phyloP scores from a whole-genome alignment of 169 alveolate genomes.

The Plasmodium knowlesi region DNA sequence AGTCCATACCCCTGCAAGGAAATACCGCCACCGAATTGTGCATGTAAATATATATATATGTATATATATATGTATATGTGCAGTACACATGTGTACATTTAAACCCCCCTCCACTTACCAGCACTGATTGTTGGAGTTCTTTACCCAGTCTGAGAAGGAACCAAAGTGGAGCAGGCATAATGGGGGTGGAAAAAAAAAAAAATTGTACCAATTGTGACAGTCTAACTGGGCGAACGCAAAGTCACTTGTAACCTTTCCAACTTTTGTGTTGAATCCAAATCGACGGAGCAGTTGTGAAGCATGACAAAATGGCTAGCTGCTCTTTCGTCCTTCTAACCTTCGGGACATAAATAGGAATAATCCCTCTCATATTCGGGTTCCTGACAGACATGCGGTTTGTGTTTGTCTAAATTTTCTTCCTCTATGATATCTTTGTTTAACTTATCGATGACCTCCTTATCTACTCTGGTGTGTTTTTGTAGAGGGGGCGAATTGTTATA shows the following conservation, averaged over 20 bases:
- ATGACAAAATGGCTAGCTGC: not conserved
- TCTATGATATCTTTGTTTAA: conserved; percentile 44
- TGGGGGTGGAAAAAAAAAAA: not conserved
- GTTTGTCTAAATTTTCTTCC: conserved; percentile 47
- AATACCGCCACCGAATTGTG: not conserved
- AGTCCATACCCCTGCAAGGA: conserved; percentile 33
- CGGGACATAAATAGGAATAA: conserved; percentile 59
- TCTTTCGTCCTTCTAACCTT: conserved; percentile 14
- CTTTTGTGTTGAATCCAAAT: not conserved
- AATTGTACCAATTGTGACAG: not conserved
- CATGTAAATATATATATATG: not conserved
- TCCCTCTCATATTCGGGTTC: conserved; percentile 60
- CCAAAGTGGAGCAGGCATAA: not conserved
- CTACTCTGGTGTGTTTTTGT: conserved; percentile 1
- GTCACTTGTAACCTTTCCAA: not conserved
- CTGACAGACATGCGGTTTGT: conserved; percentile 41
- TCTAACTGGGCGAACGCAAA: not conserved
- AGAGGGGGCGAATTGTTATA: not conserved
- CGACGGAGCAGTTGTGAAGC: not conserved
- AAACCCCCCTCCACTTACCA: not conserved
- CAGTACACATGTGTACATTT: not conserved
- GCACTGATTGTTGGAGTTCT: conserved; percentile 26
- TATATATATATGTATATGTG: not conserved
- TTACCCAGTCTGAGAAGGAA: conserved; percentile 20
- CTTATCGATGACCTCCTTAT: conserved; percentile 33